Conservation (phyloP, 371 early-diverging fungal genomes). For the Quaeritorhiza haematococci region DNA sequence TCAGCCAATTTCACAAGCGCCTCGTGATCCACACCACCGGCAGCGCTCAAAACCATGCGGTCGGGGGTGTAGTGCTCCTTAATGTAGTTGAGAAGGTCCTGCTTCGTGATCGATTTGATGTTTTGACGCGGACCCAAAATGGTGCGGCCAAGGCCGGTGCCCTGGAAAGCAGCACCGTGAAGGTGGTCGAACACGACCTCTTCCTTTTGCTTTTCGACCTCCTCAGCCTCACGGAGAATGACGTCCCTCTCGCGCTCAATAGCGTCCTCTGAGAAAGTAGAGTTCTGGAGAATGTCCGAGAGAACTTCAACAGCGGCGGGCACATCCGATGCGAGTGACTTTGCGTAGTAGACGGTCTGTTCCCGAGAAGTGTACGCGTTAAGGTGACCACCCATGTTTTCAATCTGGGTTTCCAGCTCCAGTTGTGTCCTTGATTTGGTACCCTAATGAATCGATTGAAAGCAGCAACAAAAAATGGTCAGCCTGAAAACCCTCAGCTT, state of each 20-base stretch:
- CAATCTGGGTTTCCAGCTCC: conserved; percentile 88
- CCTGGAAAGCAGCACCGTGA: conserved; percentile 93
- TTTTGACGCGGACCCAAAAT: conserved; percentile 91
- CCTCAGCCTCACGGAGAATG: conserved; percentile 91
- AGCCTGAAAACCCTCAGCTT: not conserved
- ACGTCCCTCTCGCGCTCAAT: conserved; percentile 93
- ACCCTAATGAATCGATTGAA: conserved; percentile 54
- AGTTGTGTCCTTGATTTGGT: conserved; percentile 77
- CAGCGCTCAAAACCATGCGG: conserved; percentile 84
- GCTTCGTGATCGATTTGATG: conserved; percentile 76
- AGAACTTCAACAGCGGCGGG: conserved; percentile 85
- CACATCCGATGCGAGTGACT: conserved; percentile 83
- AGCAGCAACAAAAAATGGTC: no score
- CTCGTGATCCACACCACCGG: conserved; percentile 93
- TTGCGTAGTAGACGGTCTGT: conserved; percentile 96
- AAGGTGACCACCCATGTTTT: conserved; percentile 95
- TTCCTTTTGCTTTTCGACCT: conserved; percentile 91
- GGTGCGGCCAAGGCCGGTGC: conserved; percentile 84
- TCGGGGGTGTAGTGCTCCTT: conserved; percentile 90
- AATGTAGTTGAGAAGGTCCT: conserved; percentile 82
- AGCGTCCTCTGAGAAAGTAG: conserved; percentile 73
- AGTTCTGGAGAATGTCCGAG: conserved; percentile 91
- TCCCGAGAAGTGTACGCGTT: conserved; percentile 97
- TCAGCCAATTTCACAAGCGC: conserved; percentile 85
- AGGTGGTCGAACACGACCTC: conserved; percentile 94